phyloP scores from a whole-genome alignment of 345 rosid species.

The Pelargonium nanum region DNA sequence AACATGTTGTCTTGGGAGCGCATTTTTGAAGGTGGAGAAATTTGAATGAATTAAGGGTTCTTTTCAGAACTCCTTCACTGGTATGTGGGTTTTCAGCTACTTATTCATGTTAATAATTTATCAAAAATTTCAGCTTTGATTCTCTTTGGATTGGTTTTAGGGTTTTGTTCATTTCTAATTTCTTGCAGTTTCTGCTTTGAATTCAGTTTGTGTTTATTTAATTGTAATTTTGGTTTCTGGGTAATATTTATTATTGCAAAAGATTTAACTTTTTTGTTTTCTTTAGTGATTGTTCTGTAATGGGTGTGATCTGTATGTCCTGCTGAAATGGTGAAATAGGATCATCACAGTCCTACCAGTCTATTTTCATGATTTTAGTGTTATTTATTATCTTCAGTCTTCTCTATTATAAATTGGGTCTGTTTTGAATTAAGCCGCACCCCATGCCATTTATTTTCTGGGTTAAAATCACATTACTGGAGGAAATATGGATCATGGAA shows the following conservation, averaged over 20 bases:
- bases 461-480: not conserved
- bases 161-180: not conserved
- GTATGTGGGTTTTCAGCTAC: not conserved
- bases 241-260: not conserved
- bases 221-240: not conserved
- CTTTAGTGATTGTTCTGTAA: not conserved
- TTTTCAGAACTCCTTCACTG: not conserved
- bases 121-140: not conserved
- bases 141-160: not conserved
- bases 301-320: not conserved
- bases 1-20: not conserved
- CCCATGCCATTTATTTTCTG: not conserved
- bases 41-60: not conserved
- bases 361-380: not conserved
- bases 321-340: not conserved
- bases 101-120: not conserved
- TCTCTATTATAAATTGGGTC: not conserved
- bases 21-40: not conserved
- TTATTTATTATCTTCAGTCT: not conserved
- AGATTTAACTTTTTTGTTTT: not conserved
- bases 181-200: not conserved
- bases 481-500: not conserved
- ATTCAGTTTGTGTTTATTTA: not conserved
- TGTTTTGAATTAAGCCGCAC: not conserved
- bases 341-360: not conserved